phyloP scores from a whole-genome alignment of 202 grass and related monocot species.

The Brachypodium distachyon region DNA sequence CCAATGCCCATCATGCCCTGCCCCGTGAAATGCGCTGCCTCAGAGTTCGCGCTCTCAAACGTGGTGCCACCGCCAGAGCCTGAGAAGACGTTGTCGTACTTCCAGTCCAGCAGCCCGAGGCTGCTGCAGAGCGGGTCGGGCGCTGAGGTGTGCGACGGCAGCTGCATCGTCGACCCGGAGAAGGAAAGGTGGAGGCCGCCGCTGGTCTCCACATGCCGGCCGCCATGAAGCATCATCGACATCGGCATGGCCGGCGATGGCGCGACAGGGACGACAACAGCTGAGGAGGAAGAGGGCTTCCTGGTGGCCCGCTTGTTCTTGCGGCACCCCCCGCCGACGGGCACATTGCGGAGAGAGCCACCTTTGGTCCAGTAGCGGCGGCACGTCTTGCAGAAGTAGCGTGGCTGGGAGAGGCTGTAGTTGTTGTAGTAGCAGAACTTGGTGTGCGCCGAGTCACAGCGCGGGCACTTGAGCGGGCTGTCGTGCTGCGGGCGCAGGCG shows the following conservation, averaged over 20 bases:
- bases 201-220: conserved; percentile 42
- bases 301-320: conserved; percentile 71
- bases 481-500: conserved; percentile 70
- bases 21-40: conserved; percentile 25
- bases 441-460: conserved; percentile 81
- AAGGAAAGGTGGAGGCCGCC: conserved; percentile 72
- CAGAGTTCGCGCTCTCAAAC: conserved; percentile 14
- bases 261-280: too few species aligned
- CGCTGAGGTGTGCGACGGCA: background rate
- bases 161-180: conserved; percentile 54
- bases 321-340: conserved; percentile 71
- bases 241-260: background rate
- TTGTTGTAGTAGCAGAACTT: conserved; percentile 99
- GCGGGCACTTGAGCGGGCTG: conserved; percentile 84
- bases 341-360: conserved; percentile 75
- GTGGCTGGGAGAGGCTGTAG: conserved; percentile 90
- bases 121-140: conserved; percentile 29
- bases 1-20: conserved; percentile 36
- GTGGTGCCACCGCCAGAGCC: background rate
- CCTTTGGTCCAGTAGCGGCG: conserved; percentile 90
- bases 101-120: conserved; percentile 61
- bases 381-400: conserved; percentile 95
- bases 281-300: conserved; percentile 22
- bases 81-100: conserved; percentile 39
- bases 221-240: conserved; percentile 3